These are phyloP conservation scores for Amesomyces nigricolor DNA, from an alignment of 2,329 filamentous ascomycete species.

Conservation along the genomic window DNA sequence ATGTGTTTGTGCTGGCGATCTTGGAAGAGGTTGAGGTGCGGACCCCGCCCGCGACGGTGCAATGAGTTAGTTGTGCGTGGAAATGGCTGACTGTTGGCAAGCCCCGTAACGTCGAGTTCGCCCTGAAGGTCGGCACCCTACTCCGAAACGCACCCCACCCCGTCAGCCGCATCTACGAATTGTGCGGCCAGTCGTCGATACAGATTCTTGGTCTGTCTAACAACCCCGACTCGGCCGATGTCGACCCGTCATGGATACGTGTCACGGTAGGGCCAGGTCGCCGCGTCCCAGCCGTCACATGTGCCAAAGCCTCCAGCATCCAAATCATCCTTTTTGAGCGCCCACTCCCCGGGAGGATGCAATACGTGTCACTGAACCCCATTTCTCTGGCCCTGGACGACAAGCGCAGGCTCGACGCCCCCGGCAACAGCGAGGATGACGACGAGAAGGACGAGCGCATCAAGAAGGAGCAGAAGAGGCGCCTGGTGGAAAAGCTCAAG, in stretches of 20 bases:
- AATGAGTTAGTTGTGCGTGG: not conserved
- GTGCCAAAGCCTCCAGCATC: constrained; percentile 64
- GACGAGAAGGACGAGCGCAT: constrained; percentile 61
- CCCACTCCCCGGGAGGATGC: constrained; percentile 81
- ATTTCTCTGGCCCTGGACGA: constrained; percentile 82
- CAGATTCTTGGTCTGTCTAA: constrained; percentile 85
- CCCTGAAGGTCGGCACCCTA: constrained; percentile 75
- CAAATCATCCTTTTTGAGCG: constrained; percentile 88
- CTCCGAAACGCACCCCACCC: constrained; percentile 78
- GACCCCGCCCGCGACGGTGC: not conserved
- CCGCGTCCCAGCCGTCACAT: constrained; percentile 66
- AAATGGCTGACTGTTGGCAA: constrained; percentile 35
- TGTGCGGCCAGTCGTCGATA: constrained; percentile 78
- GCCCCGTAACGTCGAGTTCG: constrained; percentile 78
- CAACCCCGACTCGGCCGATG: constrained; percentile 43
- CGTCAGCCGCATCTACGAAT: constrained; percentile 70
- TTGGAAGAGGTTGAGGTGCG: constrained; percentile 85
- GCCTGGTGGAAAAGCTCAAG: constrained; percentile 78
- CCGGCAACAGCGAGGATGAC: constrained; percentile 59
- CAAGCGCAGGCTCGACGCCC: constrained; percentile 45
- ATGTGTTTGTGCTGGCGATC: constrained; percentile 84
- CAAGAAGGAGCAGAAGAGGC: constrained; percentile 54
- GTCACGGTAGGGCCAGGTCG: constrained; percentile 48
- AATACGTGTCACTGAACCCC: constrained; percentile 87
- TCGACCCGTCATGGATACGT: constrained; percentile 66